Evolutionary conservation across 768 basidiomycete genomes (phyloP).

Genomic region (Suillus decipiens): DNA sequence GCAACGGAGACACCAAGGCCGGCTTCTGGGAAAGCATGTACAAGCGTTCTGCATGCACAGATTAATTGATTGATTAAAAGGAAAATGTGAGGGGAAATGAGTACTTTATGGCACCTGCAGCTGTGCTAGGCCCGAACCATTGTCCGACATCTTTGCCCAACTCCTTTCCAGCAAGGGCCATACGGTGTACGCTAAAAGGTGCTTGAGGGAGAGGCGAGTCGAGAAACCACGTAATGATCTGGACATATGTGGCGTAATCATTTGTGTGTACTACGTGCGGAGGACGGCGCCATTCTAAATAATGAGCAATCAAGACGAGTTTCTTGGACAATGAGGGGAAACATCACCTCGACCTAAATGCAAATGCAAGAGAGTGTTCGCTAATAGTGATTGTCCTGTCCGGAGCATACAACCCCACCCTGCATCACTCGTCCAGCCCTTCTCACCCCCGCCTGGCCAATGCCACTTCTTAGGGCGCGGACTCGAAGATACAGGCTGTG

Average conservation of each 20-base stretch:
- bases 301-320: slow-evolving; percentile 15
- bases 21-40: slow-evolving; percentile 76
- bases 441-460: slow-evolving; percentile 64
- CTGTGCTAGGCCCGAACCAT: slow-evolving; percentile 98
- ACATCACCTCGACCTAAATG: slow-evolving; percentile 71
- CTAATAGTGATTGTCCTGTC: slow-evolving; percentile 83
- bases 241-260: slow-evolving; percentile 85
- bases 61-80: slow-evolving; percentile 11
- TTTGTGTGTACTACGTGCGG: slow-evolving; percentile 56
- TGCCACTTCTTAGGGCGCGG: slow-evolving; percentile 59
- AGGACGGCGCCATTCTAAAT: slow-evolving; percentile 82
- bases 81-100: neutral
- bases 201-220: slow-evolving; percentile 83
- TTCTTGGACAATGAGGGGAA: slow-evolving; percentile 6
- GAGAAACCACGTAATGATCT: slow-evolving; percentile 92
- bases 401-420: slow-evolving; percentile 95
- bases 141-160: slow-evolving; percentile 94
- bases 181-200: slow-evolving; percentile 94
- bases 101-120: slow-evolving; percentile 94
- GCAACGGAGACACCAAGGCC: slow-evolving; percentile 83
- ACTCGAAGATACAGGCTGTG: slow-evolving; percentile 39
- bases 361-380: slow-evolving; percentile 73
- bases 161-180: slow-evolving; percentile 94
- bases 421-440: slow-evolving; percentile 81
- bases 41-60: slow-evolving; percentile 58